Percentiles rank a stretch among this genome's conserved stretches.
These are phyloP conservation scores for Hypoxylon sp. DNA, from an alignment of 2,329 filamentous ascomycete genomes.

Conservation along the genomic window DNA sequence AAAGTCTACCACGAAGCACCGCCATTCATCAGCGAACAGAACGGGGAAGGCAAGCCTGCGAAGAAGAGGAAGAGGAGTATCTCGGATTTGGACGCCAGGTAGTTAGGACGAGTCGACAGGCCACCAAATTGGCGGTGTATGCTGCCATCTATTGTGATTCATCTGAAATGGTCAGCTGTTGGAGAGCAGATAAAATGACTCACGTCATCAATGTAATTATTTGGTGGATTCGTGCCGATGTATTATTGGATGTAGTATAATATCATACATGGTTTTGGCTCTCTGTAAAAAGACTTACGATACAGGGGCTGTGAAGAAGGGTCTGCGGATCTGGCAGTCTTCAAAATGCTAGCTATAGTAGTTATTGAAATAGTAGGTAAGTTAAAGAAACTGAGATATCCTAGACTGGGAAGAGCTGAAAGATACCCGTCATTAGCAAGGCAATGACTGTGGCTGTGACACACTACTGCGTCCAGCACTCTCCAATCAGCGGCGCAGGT, in stretches of 20 bases:
- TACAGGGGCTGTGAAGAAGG: neutral
- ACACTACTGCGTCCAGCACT: neutral
- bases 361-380: no score
- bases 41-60: neutral
- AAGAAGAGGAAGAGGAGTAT: conserved; percentile 11
- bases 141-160: neutral
- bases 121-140: neutral
- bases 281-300: neutral
- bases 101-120: neutral
- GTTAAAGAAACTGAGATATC: no score
- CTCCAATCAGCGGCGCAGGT: neutral
- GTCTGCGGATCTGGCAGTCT: neutral
- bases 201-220: neutral
- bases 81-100: neutral
- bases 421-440: no score
- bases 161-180: neutral
- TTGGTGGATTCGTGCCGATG: neutral
- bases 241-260: neutral
- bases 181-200: neutral
- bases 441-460: neutral
- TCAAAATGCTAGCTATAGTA: neutral
- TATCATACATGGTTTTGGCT: neutral
- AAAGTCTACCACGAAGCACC: conserved; percentile 33
- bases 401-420: no score
- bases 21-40: conserved; percentile 20